Percentiles rank a stretch among this genome's conserved stretches.
Evolutionary conservation across 768 basidiomycete species (phyloP).

Genomic region (Boletellus emodensis): DNA sequence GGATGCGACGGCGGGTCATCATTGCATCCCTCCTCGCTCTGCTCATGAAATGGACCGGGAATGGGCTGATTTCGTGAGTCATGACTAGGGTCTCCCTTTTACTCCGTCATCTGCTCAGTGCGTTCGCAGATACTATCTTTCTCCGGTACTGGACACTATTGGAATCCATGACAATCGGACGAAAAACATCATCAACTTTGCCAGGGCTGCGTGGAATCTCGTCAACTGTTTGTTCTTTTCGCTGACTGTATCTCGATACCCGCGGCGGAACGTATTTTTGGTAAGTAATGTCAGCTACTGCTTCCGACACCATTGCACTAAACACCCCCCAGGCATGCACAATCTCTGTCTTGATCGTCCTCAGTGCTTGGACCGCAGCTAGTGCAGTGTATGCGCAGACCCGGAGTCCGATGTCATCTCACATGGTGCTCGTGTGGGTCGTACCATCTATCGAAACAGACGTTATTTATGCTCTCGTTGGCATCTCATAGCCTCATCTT

Average conservation of each 20-base stretch:
- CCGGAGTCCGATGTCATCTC: slow-evolving; percentile 2
- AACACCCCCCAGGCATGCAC: slow-evolving; percentile 1
- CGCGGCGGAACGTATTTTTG: slow-evolving; percentile 8
- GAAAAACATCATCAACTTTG: slow-evolving; percentile 14
- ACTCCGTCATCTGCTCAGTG: neutral
- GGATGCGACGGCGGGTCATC: slow-evolving; percentile 15
- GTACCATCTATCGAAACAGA: neutral
- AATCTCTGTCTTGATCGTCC: slow-evolving; percentile 11
- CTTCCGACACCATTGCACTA: neutral
- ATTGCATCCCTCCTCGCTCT: slow-evolving; percentile 8
- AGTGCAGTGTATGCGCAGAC: slow-evolving; percentile 10
- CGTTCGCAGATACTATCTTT: slow-evolving; percentile 6
- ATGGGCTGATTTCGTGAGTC: slow-evolving; percentile 10
- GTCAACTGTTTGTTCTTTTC: slow-evolving; percentile 1
- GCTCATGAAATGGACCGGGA: slow-evolving; percentile 9
- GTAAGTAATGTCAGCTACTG: neutral
- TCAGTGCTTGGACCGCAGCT: slow-evolving; percentile 15
- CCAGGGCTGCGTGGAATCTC: slow-evolving; percentile 3
- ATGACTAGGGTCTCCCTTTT: no score
- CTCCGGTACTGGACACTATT: slow-evolving; percentile 12
- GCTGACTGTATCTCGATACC: slow-evolving; percentile 2
- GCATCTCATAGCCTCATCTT: slow-evolving; percentile 5
- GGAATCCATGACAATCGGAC: slow-evolving; percentile 16
- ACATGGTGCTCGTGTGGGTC: slow-evolving; percentile 10
- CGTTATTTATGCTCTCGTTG: neutral